Percentiles rank a stretch among this genome's conserved stretches.
Evolutionary conservation across 2,329 filamentous ascomycete species (phyloP).

Genomic region (Paraphaeosphaeria minitans): DNA sequence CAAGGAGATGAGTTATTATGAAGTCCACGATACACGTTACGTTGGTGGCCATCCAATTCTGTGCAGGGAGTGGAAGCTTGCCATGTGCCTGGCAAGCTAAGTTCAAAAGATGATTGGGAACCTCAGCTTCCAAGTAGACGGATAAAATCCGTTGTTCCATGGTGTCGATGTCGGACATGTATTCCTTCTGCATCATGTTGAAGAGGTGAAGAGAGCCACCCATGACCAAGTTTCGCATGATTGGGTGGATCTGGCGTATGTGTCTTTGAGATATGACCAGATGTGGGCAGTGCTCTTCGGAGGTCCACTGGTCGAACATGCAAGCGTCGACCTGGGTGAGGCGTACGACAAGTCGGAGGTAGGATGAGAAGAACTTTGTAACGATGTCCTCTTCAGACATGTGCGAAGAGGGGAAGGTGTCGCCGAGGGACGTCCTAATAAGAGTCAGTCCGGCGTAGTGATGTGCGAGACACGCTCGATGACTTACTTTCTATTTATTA

Average conservation of each 20-base stretch:
- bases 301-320: constrained; percentile 23
- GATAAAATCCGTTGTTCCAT: constrained; percentile 27
- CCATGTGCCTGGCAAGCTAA: constrained; percentile 29
- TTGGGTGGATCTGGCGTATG: constrained; percentile 28
- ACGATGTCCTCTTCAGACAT: constrained; percentile 32
- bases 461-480: constrained; percentile 8
- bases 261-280: constrained; percentile 38
- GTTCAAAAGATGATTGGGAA: constrained; percentile 31
- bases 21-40: constrained; percentile 24
- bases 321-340: constrained; percentile 34
- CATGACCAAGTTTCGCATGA: constrained; percentile 22
- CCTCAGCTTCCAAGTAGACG: constrained; percentile 32
- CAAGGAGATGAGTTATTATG: constrained; percentile 16
- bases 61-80: constrained; percentile 21
- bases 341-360: constrained; percentile 32
- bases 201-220: constrained; percentile 31
- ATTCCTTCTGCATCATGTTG: constrained; percentile 35
- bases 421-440: constrained; percentile 35
- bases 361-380: constrained; percentile 34
- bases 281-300: constrained; percentile 22
- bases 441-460: constrained; percentile 20
- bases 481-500: constrained; percentile 34
- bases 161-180: constrained; percentile 25
- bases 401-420: constrained; percentile 28
- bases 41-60: constrained; percentile 25